Conservation (phyloP, 208 protist genomes). For the Leishmania guyanensis region DNA sequence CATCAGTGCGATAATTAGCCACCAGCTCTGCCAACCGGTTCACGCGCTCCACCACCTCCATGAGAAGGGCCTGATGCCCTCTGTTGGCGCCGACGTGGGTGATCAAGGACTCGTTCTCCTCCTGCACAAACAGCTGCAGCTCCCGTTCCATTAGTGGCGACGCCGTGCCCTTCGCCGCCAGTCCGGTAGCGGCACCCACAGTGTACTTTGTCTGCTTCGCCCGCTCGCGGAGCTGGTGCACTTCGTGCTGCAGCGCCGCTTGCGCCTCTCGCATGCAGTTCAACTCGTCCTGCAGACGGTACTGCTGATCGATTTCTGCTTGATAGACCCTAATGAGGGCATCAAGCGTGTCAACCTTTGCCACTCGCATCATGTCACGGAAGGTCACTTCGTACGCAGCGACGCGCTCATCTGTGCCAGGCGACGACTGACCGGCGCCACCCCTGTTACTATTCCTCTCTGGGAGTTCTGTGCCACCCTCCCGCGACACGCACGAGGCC, state of each 20-base stretch:
- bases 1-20: slow-evolving; percentile 44
- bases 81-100: slow-evolving; percentile 21
- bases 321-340: slow-evolving; percentile 49
- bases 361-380: slow-evolving; percentile 88
- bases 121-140: slow-evolving; percentile 36
- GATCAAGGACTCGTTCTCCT: slow-evolving; percentile 36
- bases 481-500: background rate
- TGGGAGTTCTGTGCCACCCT: background rate
- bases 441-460: background rate
- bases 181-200: slow-evolving; percentile 16
- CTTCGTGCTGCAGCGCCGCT: slow-evolving; percentile 28
- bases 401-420: slow-evolving; percentile 54
- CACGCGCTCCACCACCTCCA: slow-evolving; percentile 39
- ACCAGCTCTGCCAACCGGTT: slow-evolving; percentile 37
- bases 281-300: slow-evolving; percentile 60
- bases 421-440: background rate
- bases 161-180: background rate
- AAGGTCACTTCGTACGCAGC: slow-evolving; percentile 87
- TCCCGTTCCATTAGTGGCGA: slow-evolving; percentile 45
- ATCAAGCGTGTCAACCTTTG: slow-evolving; percentile 54
- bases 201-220: slow-evolving; percentile 26
- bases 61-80: slow-evolving; percentile 28
- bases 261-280: slow-evolving; percentile 26
- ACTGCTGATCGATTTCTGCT: slow-evolving; percentile 62
- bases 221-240: slow-evolving; percentile 33